A percentile compares a stretch with the other conserved stretches of the same genome.
Evolutionary conservation across 2,329 filamentous ascomycete genomes (phyloP).

Genomic region (Ceratocystiopsis brevicomis): DNA sequence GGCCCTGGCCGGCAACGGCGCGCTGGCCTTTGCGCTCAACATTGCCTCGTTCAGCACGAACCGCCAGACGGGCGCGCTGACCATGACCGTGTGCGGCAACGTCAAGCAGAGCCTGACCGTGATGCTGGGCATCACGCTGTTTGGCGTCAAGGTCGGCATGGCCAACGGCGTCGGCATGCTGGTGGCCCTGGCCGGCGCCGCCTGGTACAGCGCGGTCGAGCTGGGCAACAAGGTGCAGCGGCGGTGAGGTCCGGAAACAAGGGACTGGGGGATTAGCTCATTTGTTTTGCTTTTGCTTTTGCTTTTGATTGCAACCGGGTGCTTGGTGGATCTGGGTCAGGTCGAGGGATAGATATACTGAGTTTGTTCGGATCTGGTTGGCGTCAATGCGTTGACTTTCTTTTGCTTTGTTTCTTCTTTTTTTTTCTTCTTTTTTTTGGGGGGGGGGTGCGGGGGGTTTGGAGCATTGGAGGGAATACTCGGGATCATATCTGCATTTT

Average conservation of each 20-base stretch:
- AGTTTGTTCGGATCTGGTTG: no score
- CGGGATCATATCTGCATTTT: no score
- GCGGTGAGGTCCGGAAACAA: background rate
- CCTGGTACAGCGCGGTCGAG: constrained; percentile 37
- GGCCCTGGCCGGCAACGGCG: constrained; percentile 29
- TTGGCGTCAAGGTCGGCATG: constrained; percentile 28
- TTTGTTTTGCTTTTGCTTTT: no score
- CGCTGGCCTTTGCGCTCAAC: constrained; percentile 35
- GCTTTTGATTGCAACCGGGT: no score
- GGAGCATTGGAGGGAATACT: no score
- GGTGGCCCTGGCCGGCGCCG: constrained; percentile 34
- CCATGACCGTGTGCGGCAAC: constrained; percentile 39
- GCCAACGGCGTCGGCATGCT: constrained; percentile 36
- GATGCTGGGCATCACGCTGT: constrained; percentile 31
- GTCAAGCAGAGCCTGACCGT: constrained; percentile 38
- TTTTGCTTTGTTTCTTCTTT: no score
- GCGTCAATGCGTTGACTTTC: no score
- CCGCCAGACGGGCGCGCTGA: constrained; percentile 35
- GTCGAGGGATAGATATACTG: no score
- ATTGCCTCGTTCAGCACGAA: constrained; percentile 38
- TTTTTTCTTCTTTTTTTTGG: no score
- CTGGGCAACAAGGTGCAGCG: constrained; percentile 13
- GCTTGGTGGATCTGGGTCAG: no score
- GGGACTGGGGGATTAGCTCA: no score
- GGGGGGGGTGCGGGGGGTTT: no score